Conservation (phyloP, 2,329 filamentous ascomycete genomes). For the Furcasterigmium sp. region DNA sequence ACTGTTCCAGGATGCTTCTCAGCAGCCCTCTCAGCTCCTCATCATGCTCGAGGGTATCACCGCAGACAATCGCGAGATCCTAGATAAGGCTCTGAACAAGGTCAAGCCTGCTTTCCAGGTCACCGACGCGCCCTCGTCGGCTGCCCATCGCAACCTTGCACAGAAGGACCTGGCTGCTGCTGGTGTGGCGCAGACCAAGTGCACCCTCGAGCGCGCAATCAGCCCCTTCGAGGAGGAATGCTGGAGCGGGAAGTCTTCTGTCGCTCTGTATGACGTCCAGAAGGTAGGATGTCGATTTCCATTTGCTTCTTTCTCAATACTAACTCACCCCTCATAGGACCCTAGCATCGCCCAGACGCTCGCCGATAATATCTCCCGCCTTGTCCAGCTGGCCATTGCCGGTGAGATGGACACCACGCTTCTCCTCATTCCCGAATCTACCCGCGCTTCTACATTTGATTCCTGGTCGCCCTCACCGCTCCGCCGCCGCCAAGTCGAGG, state of each 20-base stretch:
- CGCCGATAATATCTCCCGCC: conserved; percentile 35
- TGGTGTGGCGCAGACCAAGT: conserved; percentile 30
- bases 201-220: conserved; percentile 30
- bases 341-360: conserved; percentile 36
- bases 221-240: conserved; percentile 38
- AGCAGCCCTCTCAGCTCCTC: conserved; percentile 48
- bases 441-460: conserved; percentile 26
- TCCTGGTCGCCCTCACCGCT: conserved; percentile 34
- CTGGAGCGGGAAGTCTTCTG: conserved; percentile 37
- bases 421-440: conserved; percentile 47
- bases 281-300: conserved; percentile 30
- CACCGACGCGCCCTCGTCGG: conserved; percentile 35
- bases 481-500: conserved; percentile 45
- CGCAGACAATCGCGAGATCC: conserved; percentile 30
- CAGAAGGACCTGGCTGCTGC: conserved; percentile 33
- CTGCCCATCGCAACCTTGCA: conserved; percentile 36
- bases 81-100: conserved; percentile 35
- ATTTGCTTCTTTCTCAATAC: no score
- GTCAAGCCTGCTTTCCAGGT: conserved; percentile 44
- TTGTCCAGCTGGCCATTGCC: conserved; percentile 38
- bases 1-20: conserved; percentile 42
- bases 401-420: conserved; percentile 52
- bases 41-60: conserved; percentile 54
- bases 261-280: conserved; percentile 36
- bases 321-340: conserved; percentile 2